Evolutionary conservation across 352 stramenopile genomes (phyloP).

Genomic region (Globisporangium megalacanthum): DNA sequence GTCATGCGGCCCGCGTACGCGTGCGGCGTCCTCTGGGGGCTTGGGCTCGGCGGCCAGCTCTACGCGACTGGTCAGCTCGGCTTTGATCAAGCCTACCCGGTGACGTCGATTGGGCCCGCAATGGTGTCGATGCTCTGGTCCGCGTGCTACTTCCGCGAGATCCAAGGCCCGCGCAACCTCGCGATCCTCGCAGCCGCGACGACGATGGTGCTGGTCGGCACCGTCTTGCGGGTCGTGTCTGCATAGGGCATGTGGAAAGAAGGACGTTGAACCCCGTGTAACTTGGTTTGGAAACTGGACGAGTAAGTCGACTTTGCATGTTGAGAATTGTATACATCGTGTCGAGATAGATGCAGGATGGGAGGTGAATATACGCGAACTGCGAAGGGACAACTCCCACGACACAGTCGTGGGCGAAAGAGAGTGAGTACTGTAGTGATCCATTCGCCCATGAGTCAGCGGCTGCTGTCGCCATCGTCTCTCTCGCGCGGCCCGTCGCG

Average conservation of each 20-base stretch:
- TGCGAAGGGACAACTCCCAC: too few species aligned
- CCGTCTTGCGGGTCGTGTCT: conserved; percentile 56
- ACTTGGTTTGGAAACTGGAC: too few species aligned
- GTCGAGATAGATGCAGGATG: too few species aligned
- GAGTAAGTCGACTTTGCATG: too few species aligned
- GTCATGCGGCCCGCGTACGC: conserved; percentile 79
- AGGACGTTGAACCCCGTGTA: too few species aligned
- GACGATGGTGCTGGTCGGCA: conserved; percentile 60
- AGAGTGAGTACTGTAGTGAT: too few species aligned
- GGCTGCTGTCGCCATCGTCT: too few species aligned
- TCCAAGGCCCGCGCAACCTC: conserved; percentile 62
- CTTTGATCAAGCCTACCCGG: conserved; percentile 79
- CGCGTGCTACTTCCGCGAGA: conserved; percentile 76
- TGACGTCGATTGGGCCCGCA: conserved; percentile 72
- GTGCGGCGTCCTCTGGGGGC: conserved; percentile 70
- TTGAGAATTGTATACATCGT: too few species aligned
- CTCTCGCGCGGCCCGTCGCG: too few species aligned
- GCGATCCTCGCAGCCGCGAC: conserved; percentile 53
- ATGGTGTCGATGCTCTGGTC: conserved; percentile 87
- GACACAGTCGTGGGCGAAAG: too few species aligned
- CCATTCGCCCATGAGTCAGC: too few species aligned
- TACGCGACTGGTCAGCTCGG: conserved; percentile 67
- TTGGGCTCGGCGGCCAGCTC: conserved; percentile 62
- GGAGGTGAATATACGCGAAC: too few species aligned
- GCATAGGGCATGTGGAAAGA: conserved; percentile 5